These are phyloP conservation scores for Margaritispora aquatica DNA, from an alignment of 495 filamentous ascomycete genomes.

Conservation along the genomic window DNA sequence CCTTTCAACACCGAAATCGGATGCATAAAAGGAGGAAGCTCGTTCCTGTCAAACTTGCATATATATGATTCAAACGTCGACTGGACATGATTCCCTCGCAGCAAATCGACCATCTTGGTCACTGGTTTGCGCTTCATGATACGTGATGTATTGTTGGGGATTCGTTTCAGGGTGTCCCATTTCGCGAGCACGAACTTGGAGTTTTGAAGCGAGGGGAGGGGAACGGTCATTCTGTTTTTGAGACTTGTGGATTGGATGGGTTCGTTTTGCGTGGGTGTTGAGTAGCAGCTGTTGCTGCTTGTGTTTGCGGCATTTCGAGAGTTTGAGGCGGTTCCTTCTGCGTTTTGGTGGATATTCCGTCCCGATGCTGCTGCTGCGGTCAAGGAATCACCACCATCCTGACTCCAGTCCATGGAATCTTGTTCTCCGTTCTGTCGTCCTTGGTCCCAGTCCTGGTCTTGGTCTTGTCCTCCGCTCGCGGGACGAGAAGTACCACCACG, in stretches of 20 bases:
- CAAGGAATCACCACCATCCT: not conserved
- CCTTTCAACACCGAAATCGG: not conserved
- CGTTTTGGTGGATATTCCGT: too few species aligned
- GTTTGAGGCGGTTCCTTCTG: too few species aligned
- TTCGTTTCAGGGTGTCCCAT: not conserved
- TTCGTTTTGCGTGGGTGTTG: not conserved
- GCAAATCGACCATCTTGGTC: not conserved
- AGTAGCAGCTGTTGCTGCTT: too few species aligned
- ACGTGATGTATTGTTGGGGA: not conserved
- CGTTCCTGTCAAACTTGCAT: not conserved
- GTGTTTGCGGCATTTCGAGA: too few species aligned
- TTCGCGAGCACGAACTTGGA: not conserved
- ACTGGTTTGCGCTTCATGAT: not conserved
- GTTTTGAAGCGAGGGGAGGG: not conserved
- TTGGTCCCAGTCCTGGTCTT: too few species aligned
- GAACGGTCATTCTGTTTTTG: not conserved
- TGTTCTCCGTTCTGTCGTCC: too few species aligned
- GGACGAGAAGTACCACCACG: not conserved
- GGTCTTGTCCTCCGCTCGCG: too few species aligned
- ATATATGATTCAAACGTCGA: conserved; percentile 1
- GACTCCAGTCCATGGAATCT: not conserved
- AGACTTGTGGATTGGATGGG: too few species aligned
- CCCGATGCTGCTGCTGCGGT: not conserved
- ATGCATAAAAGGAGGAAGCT: conserved; percentile 9
- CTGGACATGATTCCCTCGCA: conserved; percentile 2